phyloP scores from a whole-genome alignment of 805 yeast genomes.

The Lipomyces oligophaga region DNA sequence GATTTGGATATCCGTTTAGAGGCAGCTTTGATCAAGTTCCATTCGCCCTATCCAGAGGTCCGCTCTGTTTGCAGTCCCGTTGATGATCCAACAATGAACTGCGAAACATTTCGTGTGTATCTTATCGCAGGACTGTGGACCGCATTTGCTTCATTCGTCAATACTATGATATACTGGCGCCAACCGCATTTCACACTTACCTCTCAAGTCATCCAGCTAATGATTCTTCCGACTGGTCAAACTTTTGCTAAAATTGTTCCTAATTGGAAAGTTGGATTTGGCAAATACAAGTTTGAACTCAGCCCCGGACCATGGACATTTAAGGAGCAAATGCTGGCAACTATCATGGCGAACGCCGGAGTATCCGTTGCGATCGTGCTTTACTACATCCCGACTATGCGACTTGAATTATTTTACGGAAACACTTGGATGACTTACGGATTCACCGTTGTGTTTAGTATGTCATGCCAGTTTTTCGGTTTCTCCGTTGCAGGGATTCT shows the following conservation, averaged over 20 bases:
- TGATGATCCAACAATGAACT: slow-evolving; percentile 19
- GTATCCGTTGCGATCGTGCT: background rate
- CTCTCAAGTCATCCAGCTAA: slow-evolving; percentile 61
- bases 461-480: slow-evolving; percentile 61
- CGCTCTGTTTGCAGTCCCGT: slow-evolving; percentile 47
- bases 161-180: slow-evolving; percentile 54
- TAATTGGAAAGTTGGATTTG: slow-evolving; percentile 13
- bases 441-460: slow-evolving; percentile 49
- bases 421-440: slow-evolving; percentile 38
- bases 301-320: slow-evolving; percentile 59
- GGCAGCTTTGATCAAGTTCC: slow-evolving; percentile 38
- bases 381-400: slow-evolving; percentile 1
- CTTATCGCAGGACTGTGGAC: slow-evolving; percentile 50
- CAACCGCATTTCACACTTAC: slow-evolving; percentile 54
- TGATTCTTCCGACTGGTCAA: slow-evolving; percentile 58
- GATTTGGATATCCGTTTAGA: slow-evolving; percentile 28
- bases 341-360: slow-evolving; percentile 37
- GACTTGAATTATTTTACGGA: slow-evolving; percentile 4
- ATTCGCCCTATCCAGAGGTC: slow-evolving; percentile 64
- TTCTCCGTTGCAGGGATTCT: slow-evolving; percentile 63
- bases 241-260: slow-evolving; percentile 22
- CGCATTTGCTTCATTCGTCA: slow-evolving; percentile 54
- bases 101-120: slow-evolving; percentile 53
- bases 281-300: slow-evolving; percentile 41
- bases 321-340: slow-evolving; percentile 60